Evolutionary conservation across 202 grass and related monocot genomes (phyloP).

Genomic region (Schoenoplectus tabernaemontani): DNA sequence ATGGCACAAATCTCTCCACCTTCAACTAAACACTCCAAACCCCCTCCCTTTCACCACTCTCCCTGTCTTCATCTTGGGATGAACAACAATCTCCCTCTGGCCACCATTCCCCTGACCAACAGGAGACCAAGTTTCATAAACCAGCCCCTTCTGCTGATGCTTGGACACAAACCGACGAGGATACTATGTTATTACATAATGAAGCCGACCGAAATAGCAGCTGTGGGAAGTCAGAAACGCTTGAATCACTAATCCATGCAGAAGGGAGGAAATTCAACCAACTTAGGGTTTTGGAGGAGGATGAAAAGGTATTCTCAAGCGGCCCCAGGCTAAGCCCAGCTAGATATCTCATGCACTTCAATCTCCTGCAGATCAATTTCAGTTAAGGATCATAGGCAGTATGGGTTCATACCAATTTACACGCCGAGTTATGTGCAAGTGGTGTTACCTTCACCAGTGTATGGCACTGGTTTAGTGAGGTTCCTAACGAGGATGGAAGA

Average conservation of each 20-base stretch:
- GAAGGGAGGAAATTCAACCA: conserved; percentile 38
- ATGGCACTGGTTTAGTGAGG: conserved; percentile 46
- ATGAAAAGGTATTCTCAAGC: conserved; percentile 51
- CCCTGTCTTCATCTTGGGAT: too few relatives aligned
- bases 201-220: conserved; percentile 24
- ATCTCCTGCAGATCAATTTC: conserved; percentile 80
- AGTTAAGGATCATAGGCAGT: conserved; percentile 51
- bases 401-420: conserved; percentile 47
- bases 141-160: conserved; percentile 56
- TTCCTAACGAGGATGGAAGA: conserved; percentile 42
- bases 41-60: too few relatives aligned
- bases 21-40: too few relatives aligned
- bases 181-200: conserved; percentile 31
- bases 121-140: too few relatives aligned
- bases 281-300: conserved; percentile 55
- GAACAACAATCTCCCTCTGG: too few relatives aligned
- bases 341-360: conserved; percentile 75
- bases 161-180: conserved; percentile 79
- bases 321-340: conserved; percentile 45
- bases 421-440: conserved; percentile 55
- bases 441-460: conserved; percentile 43
- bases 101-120: too few relatives aligned
- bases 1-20: too few relatives aligned
- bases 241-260: conserved; percentile 70
- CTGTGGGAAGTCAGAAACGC: conserved; percentile 52